Base-by-base conservation (phyloP, 176 grass and related monocot species). In the Oryza longistaminata region DNA sequence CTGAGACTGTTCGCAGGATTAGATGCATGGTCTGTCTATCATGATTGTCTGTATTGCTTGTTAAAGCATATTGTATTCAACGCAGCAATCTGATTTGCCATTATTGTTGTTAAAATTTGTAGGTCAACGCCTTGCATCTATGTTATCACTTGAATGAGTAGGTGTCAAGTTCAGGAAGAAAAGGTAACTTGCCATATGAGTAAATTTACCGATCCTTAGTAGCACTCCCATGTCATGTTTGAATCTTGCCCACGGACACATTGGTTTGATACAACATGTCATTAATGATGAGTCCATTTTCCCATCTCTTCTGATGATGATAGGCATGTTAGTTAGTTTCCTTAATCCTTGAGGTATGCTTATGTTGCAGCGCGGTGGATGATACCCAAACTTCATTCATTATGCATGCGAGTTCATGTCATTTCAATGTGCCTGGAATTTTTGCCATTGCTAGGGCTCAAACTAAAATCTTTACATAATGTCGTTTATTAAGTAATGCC, bases 91-190 rank as follows among this genome's bases (percentile, higher is more conserved):
- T 31, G 48, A 40, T 83, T 66, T 81, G 40, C 2, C 50, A 24
- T 61, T 76, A n/a, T 82, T 76, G 16, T 71, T 81, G 13, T 52
- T 15, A n/a, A 25, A 73, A 79, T 71, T 64, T 87, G 55, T 80
- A 98, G 93, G 96, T 50, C 91, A 93, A 37, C 93, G 96, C 40
- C 76, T 95, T 24, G 93, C 96, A 48, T 95, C 93, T 33, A 89
- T 98, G n/a, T 89, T 98, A 98, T 95, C 73, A 85, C 71, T 82
- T 98, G 72, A 86, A 83, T n/a, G 61, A 98, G 88, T 53, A 88
- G 78, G 19, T 89, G 82, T 67, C 96, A 98, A 90, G 91, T 92
- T 95, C 89, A 74, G 85, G 96, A 98, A 95, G 90, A 98, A 95
- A 88, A 95, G 91, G 93, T 95, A 68, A 26, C 3, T n/a, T 73